phyloP scores from a whole-genome alignment of 768 basidiomycete genomes.

The Leccinum barrowsii region DNA sequence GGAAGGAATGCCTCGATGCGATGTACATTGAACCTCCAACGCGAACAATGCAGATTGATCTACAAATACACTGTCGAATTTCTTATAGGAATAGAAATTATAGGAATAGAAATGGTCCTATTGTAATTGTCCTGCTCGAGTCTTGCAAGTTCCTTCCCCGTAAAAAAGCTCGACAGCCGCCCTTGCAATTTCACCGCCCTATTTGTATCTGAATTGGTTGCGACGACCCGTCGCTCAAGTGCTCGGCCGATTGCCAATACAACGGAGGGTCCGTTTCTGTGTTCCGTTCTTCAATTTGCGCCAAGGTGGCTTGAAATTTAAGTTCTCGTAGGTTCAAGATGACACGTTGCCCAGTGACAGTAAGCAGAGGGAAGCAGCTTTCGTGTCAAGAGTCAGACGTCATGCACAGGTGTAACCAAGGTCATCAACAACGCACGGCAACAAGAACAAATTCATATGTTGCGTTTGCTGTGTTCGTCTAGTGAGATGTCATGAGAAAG shows the following conservation, averaged over 20 bases:
- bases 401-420: neutral
- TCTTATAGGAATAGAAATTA: neutral
- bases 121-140: neutral
- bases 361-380: constrained; percentile 6
- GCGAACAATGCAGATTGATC: neutral
- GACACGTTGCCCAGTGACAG: constrained; percentile 12
- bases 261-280: neutral
- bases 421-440: neutral
- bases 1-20: no score
- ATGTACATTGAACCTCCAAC: neutral
- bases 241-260: neutral
- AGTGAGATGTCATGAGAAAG: neutral
- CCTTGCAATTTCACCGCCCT: neutral
- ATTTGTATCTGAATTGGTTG: neutral
- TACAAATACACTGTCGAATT: neutral
- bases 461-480: neutral
- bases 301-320: neutral
- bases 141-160: neutral
- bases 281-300: neutral
- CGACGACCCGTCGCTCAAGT: neutral
- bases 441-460: neutral
- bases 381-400: neutral
- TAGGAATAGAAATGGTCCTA: neutral
- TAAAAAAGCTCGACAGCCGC: neutral
- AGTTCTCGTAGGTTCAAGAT: constrained; percentile 13